Base-by-base conservation (phyloP, 2,329 filamentous ascomycete genomes). In the Cercospora sesami region DNA sequence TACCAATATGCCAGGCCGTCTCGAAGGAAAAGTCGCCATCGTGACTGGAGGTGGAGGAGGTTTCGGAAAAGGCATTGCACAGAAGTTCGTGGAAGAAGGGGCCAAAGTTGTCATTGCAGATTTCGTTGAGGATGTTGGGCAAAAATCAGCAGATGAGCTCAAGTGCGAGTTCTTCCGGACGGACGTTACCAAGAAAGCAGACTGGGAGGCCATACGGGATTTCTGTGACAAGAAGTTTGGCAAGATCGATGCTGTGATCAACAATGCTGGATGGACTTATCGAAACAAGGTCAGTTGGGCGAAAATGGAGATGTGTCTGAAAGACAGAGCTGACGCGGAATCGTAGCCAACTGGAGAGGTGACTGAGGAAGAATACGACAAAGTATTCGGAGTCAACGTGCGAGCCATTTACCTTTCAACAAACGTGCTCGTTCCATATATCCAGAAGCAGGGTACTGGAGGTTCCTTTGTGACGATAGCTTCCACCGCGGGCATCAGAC, bases 341-440 rank as follows among this genome's bases (percentile, higher is more conserved):
- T 3, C 10, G 9, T 61, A 78, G 81, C 83, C 88, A 0, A 90
- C 89, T 0, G 78, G 84, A 30, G 83, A 88, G 0, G 89, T 91
- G 2, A 89, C 87, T 0, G 87, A 90, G 63, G 81, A 83, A 4
- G 89, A 91, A 59, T 91, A 89, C 68, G 87, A 91, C 72, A 81
- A 84, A 57, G 86, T 89, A 42, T 89, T 91, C 76, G 84, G 85
- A 64, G 88, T 91, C 68, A 91, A 92, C 71, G 87, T 91, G 69
- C 90, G 89, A 78, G 85, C 86, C 2, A 83, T 91, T 57, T 92
- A 86, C 76, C 77, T 87, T 21, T 88, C 87, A 0, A 85, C 86
- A 1, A 83, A 83, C 64, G 85, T 88, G 3, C 81, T 89, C 42
- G 78, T 91, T 5, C 86, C 86, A 0, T 87, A 89, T 70, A 85